A percentile compares a stretch with the other conserved stretches of the same genome.
Evolutionary conservation across 805 yeast species (phyloP).

Genomic region (Metschnikowia similis): DNA sequence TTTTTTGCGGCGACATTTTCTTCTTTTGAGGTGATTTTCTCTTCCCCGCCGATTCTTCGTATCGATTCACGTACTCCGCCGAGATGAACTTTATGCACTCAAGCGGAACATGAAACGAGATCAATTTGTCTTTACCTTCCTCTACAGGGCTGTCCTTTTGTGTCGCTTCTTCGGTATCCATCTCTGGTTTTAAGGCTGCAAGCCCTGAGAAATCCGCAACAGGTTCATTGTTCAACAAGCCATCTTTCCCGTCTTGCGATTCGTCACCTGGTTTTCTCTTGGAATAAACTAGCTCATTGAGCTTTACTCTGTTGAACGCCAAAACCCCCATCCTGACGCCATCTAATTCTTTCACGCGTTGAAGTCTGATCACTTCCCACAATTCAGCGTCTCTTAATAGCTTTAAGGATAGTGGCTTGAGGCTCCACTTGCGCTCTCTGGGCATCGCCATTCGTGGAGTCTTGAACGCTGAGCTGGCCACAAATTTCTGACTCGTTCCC

Average conservation of each 20-base stretch:
- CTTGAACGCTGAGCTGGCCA: not conserved
- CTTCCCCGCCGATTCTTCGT: conserved; percentile 4
- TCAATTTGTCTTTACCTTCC: conserved; percentile 9
- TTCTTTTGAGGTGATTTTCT: conserved; percentile 17
- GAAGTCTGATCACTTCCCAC: conserved; percentile 8
- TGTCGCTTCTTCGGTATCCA: not conserved
- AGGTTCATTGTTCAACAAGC: not conserved
- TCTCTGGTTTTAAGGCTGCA: not conserved
- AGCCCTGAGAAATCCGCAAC: not conserved
- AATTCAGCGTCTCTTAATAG: conserved; percentile 9
- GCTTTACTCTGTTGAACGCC: conserved; percentile 11
- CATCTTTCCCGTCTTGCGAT: not conserved
- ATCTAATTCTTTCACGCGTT: conserved; percentile 12
- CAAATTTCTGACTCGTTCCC: conserved; percentile 1
- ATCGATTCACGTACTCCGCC: conserved; percentile 12
- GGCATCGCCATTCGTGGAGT: conserved; percentile 11
- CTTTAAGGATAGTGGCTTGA: conserved; percentile 15
- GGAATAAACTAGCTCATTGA: conserved; percentile 15
- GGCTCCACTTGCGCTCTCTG: conserved; percentile 12
- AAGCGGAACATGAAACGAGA: conserved; percentile 16
- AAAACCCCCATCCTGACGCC: conserved; percentile 11
- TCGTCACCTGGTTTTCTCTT: not conserved
- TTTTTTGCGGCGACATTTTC: conserved; percentile 18
- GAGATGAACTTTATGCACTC: conserved; percentile 15
- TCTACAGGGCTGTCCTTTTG: not conserved